Evolutionary conservation across 371 early-diverging fungal genomes (phyloP).

Genomic region (Coemansia sp.): DNA sequence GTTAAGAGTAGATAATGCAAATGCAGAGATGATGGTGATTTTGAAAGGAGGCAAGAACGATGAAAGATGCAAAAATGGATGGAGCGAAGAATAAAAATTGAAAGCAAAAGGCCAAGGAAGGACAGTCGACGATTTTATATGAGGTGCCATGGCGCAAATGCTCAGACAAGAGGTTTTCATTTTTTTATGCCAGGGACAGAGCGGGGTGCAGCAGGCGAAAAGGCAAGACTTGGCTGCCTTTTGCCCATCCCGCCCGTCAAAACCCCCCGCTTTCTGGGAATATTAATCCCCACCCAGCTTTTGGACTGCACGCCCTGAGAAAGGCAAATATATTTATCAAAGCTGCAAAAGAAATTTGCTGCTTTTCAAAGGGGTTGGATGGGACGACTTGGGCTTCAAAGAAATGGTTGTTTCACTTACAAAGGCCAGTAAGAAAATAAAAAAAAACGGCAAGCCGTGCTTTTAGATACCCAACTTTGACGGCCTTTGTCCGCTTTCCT

Average conservation of each 20-base stretch:
- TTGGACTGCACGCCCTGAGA: background rate
- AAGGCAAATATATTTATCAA: constrained; percentile 5
- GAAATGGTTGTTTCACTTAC: too few relatives aligned
- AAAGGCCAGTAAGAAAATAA: background rate
- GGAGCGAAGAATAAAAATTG: background rate
- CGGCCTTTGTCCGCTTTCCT: too few relatives aligned
- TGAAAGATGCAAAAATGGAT: background rate
- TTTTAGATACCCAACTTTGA: too few relatives aligned
- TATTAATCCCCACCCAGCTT: background rate
- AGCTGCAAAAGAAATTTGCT: background rate
- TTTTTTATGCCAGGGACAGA: background rate
- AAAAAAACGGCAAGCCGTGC: background rate
- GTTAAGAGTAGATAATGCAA: background rate
- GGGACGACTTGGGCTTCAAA: too few relatives aligned
- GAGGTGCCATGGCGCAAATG: background rate
- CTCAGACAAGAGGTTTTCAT: background rate
- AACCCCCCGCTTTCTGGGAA: background rate
- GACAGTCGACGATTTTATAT: background rate
- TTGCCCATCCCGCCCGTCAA: background rate
- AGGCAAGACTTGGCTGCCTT: background rate
- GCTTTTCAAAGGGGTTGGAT: too few relatives aligned
- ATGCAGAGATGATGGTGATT: background rate
- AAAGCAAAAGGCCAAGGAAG: background rate
- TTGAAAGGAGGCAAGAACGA: background rate
- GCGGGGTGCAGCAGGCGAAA: background rate